Base-by-base conservation (phyloP, 1,284 basidiomycete genomes). In the Sporisorium scitamineum region DNA sequence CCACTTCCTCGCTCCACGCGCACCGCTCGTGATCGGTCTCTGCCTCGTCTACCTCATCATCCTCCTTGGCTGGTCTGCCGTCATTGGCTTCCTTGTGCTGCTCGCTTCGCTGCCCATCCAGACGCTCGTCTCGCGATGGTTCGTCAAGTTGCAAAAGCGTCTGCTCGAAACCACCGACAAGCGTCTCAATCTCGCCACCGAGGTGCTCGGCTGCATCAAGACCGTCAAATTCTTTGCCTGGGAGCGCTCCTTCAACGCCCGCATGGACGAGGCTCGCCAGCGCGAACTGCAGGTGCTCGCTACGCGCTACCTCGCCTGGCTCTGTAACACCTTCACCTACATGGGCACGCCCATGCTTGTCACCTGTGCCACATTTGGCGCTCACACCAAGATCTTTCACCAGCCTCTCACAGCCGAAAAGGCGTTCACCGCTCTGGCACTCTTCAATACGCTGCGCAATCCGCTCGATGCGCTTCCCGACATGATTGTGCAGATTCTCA, bases 301-400 rank as follows among this genome's bases (percentile, higher is more conserved):
- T 24, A 78, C 85, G 20, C 81, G 87, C 31, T 88, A 87, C 61
- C 65, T 86, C 5, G 86, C 87, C 13, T 84, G 85, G 63, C 80
- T 86, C 7, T 70, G 87, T 34, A 84, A 84, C 29, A 85, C 86
- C 18, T 71, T 87, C 14, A 74, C 87, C 51, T 86, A 87, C 20
- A 87, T 83, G 56, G 89, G 92, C 39, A 91, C 92, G 0, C 86
- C 91, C 5, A 70, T 90, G 39, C 70, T 88, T 14, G 90, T 90
- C 16, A 93, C 92, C 89, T 80, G 90, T 39, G 87, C 88, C 20
- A 92, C 92, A 0, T 93, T 90, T 81, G 88, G 88, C 8, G 89
- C 89, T 37, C 92, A 89, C 78, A 89, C 88, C 14, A 69, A 87
- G 3, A 80, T 89, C 10, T 86, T 88, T 81, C 86, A 87, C 71